Conservation (phyloP, 2,329 filamentous ascomycete genomes). For the Epicoccum nigrum region DNA sequence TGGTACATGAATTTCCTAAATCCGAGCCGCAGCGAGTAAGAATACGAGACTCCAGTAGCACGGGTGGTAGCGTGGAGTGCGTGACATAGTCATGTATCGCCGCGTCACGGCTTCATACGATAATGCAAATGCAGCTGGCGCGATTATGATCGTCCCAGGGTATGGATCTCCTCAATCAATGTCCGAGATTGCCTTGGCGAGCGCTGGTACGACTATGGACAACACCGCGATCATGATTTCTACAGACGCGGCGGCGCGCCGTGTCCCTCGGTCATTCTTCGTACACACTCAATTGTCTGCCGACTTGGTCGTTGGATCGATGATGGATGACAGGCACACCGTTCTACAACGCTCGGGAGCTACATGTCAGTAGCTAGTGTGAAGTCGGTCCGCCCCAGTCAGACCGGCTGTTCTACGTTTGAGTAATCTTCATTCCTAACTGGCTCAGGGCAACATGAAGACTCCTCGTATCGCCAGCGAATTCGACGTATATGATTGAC, state of each 20-base stretch:
- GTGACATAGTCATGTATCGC: slow-evolving; percentile 1
- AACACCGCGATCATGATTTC: slow-evolving; percentile 6
- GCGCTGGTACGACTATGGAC: slow-evolving; percentile 8
- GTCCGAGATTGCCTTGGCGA: slow-evolving; percentile 10
- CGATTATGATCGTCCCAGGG: slow-evolving; percentile 6
- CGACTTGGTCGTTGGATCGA: not conserved
- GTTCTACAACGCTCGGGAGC: not conserved
- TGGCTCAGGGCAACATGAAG: not conserved
- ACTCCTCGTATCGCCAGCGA: not conserved
- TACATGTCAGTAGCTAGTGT: not conserved
- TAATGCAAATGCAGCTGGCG: not conserved
- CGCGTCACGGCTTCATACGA: not conserved
- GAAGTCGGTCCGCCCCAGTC: not conserved
- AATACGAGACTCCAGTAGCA: slow-evolving; percentile 6
- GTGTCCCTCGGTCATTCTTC: not conserved
- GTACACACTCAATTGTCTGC: no score
- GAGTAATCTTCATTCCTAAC: not conserved
- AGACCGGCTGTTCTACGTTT: not conserved
- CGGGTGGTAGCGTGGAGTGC: slow-evolving; percentile 6
- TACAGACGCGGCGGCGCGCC: not conserved
- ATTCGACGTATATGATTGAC: slow-evolving; percentile 1
- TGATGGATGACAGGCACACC: slow-evolving; percentile 5
- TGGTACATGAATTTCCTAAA: not conserved
- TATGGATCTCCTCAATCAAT: slow-evolving; percentile 21
- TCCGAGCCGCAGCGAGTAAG: not conserved